phyloP scores from a whole-genome alignment of 768 basidiomycete species.

The Pleurotus cornucopiae region DNA sequence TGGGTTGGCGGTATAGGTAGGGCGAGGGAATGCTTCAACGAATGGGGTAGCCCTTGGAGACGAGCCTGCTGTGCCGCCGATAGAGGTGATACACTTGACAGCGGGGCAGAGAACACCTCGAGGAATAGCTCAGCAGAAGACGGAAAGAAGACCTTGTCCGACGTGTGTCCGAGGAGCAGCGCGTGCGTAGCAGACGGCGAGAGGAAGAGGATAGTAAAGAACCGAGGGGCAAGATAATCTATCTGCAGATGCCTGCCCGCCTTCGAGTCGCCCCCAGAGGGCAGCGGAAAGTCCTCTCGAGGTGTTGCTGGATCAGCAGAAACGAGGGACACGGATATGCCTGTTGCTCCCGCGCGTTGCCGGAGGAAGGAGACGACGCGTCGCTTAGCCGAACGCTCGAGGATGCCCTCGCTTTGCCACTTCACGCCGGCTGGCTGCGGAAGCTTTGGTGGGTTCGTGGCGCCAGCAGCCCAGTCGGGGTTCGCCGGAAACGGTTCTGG shows the following conservation, averaged over 20 bases:
- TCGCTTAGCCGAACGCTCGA: conserved; percentile 29
- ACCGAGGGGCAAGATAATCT: conserved; percentile 37
- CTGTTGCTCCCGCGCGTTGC: conserved; percentile 27
- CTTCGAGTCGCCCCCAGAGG: neutral
- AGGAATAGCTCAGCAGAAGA: conserved; percentile 33
- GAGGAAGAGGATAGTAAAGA: conserved; percentile 44
- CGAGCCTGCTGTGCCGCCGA: conserved; percentile 9
- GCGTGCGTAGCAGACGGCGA: conserved; percentile 40
- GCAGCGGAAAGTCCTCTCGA: conserved; percentile 17
- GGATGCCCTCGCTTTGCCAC: conserved; percentile 24
- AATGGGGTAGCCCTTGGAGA: neutral
- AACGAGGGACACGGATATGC: conserved; percentile 32
- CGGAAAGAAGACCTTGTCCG: conserved; percentile 33
- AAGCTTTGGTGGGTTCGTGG: too few relatives aligned
- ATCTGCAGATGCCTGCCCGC: conserved; percentile 24
- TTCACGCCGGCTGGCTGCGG: conserved; percentile 27
- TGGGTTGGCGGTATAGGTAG: conserved; percentile 20
- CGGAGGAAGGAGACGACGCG: conserved; percentile 30
- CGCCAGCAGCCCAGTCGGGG: conserved; percentile 24
- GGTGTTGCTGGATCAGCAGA: conserved; percentile 29
- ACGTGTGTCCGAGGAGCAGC: conserved; percentile 32
- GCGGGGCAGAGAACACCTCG: conserved; percentile 23
- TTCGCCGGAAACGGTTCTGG: conserved; percentile 47
- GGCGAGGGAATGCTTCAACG: neutral
- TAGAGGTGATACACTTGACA: neutral